A percentile compares a stretch with the other conserved stretches of the same genome.
Conservation (phyloP, 2,329 filamentous ascomycete genomes). For the Chrysoporthe cubensis region DNA sequence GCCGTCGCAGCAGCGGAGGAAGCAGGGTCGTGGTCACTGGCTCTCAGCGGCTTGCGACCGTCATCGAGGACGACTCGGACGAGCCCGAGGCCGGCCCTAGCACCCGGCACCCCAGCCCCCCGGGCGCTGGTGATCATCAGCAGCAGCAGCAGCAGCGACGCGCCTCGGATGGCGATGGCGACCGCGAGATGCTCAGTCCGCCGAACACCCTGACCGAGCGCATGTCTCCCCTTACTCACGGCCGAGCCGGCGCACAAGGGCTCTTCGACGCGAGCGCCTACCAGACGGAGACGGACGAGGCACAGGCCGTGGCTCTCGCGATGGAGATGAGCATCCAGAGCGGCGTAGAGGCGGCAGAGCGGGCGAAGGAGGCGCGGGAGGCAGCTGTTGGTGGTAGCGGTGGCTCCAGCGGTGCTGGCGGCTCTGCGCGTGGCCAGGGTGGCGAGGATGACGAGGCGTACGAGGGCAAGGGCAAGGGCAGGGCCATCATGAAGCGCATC, state of each 20-base stretch:
- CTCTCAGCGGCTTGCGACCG: not conserved
- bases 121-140: not conserved
- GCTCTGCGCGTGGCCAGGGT: not conserved
- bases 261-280: not conserved
- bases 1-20: too few species aligned
- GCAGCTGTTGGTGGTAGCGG: not conserved
- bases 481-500: not conserved
- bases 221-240: not conserved
- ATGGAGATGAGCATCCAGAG: not conserved
- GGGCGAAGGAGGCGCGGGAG: not conserved
- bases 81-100: too few species aligned
- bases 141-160: not conserved
- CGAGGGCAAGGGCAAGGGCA: slow-evolving; percentile 6
- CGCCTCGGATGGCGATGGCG: not conserved
- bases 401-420: not conserved
- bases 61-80: slow-evolving; percentile 8
- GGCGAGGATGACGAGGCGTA: not conserved
- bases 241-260: not conserved
- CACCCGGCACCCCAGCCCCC: too few species aligned
- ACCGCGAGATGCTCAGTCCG: not conserved
- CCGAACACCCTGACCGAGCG: not conserved
- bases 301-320: not conserved
- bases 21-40: not conserved
- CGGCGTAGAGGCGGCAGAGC: not conserved
- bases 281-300: not conserved